Conservation (phyloP, 108 stramenopile genomes). For the Nitzschia palea region DNA sequence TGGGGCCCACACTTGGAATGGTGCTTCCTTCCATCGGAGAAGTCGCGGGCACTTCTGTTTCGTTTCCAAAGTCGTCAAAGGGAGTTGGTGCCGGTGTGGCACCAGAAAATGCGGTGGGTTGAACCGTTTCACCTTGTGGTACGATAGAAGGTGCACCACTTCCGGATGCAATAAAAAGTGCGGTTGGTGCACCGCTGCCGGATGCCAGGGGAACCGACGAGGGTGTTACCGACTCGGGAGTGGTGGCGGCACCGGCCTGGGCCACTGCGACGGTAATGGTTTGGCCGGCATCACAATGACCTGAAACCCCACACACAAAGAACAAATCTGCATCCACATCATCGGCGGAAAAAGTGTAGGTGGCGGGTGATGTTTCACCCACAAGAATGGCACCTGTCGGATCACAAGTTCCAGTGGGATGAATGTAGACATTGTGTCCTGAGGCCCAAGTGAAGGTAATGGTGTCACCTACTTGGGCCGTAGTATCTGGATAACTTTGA, state of each 20-base stretch:
- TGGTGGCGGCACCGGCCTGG: too few relatives aligned
- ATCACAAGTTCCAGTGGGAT: constrained; percentile 20
- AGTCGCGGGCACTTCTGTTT: too few relatives aligned
- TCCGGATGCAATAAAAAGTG: too few relatives aligned
- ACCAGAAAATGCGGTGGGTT: too few relatives aligned
- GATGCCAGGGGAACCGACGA: neutral
- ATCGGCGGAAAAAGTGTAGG: constrained; percentile 22
- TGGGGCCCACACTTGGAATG: too few relatives aligned
- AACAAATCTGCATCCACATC: constrained; percentile 16
- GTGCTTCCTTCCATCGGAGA: too few relatives aligned
- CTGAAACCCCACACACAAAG: constrained; percentile 10
- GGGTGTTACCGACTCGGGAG: neutral
- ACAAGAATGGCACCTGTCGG: constrained; percentile 12
- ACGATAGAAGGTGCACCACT: too few relatives aligned
- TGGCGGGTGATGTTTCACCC: constrained; percentile 1
- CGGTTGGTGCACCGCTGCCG: too few relatives aligned
- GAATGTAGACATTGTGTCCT: constrained; percentile 23
- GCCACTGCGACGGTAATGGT: neutral
- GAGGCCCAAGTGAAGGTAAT: constrained; percentile 13
- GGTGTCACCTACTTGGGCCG: constrained; percentile 23
- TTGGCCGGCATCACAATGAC: constrained; percentile 2
- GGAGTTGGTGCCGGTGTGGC: too few relatives aligned
- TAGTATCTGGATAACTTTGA: constrained; percentile 4
- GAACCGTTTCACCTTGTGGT: too few relatives aligned
- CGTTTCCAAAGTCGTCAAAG: too few relatives aligned